These are phyloP conservation scores for Pezicula carpinea DNA, from an alignment of 2,329 filamentous ascomycete species.

Conservation along the genomic window DNA sequence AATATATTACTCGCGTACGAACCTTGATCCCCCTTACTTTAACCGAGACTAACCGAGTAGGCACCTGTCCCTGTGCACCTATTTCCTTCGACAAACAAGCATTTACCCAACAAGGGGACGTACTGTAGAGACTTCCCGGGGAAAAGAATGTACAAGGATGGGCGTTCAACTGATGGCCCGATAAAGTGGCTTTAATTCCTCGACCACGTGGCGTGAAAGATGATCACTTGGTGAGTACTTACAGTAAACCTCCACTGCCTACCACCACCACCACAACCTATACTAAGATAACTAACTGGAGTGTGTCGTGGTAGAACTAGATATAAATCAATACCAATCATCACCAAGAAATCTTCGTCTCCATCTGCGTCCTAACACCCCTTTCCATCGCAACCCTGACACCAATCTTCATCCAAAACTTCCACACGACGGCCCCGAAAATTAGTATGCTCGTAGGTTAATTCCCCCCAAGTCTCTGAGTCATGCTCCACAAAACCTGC, in stretches of 20 bases:
- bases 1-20: too few species aligned
- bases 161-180: not conserved
- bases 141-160: constrained; percentile 11
- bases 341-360: constrained; percentile 31
- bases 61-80: too few species aligned
- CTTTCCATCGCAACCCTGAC: constrained; percentile 32
- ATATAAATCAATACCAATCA: constrained; percentile 29
- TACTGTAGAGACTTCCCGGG: constrained; percentile 12
- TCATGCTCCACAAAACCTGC: too few species aligned
- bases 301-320: constrained; percentile 24
- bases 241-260: too few species aligned
- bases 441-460: constrained; percentile 30
- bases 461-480: not conserved
- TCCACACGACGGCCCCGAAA: constrained; percentile 28
- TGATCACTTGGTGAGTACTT: constrained; percentile 10
- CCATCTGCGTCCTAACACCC: constrained; percentile 31
- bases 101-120: not conserved
- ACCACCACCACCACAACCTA: not conserved
- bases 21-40: too few species aligned
- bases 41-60: too few species aligned
- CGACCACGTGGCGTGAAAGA: constrained; percentile 6
- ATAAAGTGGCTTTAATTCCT: constrained; percentile 10
- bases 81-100: too few species aligned
- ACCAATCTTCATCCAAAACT: constrained; percentile 30
- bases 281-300: not conserved